A percentile compares a stretch with the other conserved stretches of the same genome.
Evolutionary conservation across 768 basidiomycete genomes (phyloP).

Genomic region (Tricholoma sp.): DNA sequence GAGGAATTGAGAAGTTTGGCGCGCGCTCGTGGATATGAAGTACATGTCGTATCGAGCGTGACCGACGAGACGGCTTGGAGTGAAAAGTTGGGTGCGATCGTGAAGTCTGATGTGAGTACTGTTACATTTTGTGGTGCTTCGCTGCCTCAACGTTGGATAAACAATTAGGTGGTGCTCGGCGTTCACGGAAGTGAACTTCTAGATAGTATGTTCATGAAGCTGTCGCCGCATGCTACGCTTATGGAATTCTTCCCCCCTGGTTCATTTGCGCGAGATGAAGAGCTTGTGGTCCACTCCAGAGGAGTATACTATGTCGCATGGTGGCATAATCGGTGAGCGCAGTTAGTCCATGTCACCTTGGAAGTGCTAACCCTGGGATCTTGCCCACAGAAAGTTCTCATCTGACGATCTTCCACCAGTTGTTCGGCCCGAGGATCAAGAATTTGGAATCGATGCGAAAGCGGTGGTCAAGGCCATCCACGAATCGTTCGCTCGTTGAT

Average conservation of each 20-base stretch:
- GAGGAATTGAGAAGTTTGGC: constrained; percentile 49
- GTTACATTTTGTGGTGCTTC: constrained; percentile 1
- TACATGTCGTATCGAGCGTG: constrained; percentile 47
- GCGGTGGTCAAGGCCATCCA: constrained; percentile 37
- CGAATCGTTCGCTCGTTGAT: constrained; percentile 14
- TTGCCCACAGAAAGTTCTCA: constrained; percentile 29
- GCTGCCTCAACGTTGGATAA: constrained; percentile 6
- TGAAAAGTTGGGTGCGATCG: constrained; percentile 58
- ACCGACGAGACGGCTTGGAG: constrained; percentile 50
- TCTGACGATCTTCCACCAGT: constrained; percentile 29
- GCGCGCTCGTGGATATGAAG: constrained; percentile 47
- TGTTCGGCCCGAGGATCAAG: constrained; percentile 18
- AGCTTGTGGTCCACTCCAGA: constrained; percentile 48
- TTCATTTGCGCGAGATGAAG: constrained; percentile 60
- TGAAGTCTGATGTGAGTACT: constrained; percentile 58
- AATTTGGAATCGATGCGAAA: constrained; percentile 33
- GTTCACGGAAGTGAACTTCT: constrained; percentile 57
- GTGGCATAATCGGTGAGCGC: constrained; percentile 30
- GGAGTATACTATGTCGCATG: constrained; percentile 57
- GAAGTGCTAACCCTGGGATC: constrained; percentile 1
- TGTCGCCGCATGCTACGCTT: constrained; percentile 52
- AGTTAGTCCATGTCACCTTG: background rate
- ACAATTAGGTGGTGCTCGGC: constrained; percentile 51
- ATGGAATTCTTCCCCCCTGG: constrained; percentile 74
- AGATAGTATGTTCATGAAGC: constrained; percentile 68